phyloP scores from a whole-genome alignment of 2,329 filamentous ascomycete genomes.

The Phaeosphaeria sp. region DNA sequence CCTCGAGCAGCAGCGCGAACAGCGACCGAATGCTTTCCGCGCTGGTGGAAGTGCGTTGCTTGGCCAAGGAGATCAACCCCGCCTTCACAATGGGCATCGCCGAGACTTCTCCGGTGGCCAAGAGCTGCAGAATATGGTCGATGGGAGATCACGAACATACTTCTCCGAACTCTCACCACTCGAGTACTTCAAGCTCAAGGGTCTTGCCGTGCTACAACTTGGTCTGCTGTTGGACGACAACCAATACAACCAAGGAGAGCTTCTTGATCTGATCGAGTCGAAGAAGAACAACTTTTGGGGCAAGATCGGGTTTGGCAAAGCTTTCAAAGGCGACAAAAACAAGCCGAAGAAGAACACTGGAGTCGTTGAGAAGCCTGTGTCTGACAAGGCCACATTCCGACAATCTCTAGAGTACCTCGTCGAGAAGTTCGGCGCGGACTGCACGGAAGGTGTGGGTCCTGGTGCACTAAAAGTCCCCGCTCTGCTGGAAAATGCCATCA shows the following conservation, averaged over 20 bases:
- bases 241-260: constrained; percentile 91
- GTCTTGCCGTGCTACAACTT: constrained; percentile 93
- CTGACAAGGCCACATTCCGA: constrained; percentile 83
- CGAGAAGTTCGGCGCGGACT: constrained; percentile 93
- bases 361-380: constrained; percentile 43
- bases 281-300: constrained; percentile 97
- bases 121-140: constrained; percentile 58
- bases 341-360: constrained; percentile 79
- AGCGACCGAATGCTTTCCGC: constrained; percentile 80
- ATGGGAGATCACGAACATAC: constrained; percentile 74
- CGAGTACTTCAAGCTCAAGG: constrained; percentile 96
- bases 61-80: constrained; percentile 67
- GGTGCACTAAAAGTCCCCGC: constrained; percentile 89
- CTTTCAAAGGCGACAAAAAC: constrained; percentile 84
- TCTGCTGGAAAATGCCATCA: constrained; percentile 93
- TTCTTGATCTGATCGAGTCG: constrained; percentile 90
- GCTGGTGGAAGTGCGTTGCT: constrained; percentile 75
- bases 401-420: constrained; percentile 87
- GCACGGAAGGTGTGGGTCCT: constrained; percentile 94
- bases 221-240: constrained; percentile 89
- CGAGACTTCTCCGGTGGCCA: constrained; percentile 68
- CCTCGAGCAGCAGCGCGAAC: constrained; percentile 91
- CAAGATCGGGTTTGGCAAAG: constrained; percentile 95
- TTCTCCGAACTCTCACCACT: constrained; percentile 95
- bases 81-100: constrained; percentile 72